phyloP scores from a whole-genome alignment of 805 yeast species.

The Vanderwaltozyma verrucispora region DNA sequence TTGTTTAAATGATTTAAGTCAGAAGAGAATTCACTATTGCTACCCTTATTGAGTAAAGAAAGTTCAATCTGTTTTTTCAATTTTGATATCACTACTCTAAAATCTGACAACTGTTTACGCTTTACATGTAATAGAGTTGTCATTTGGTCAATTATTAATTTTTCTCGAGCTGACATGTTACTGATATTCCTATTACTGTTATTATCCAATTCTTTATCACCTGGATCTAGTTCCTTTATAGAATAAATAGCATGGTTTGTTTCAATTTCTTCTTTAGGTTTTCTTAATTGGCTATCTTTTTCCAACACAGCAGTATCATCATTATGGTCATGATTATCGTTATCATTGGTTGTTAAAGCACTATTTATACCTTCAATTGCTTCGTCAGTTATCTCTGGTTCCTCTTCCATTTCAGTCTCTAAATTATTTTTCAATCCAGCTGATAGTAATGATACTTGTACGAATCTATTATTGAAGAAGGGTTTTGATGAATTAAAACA shows the following conservation, averaged over 20 bases:
- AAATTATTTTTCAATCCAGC: not conserved
- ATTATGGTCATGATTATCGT: no score
- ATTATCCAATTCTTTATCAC: no score
- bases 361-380: no score
- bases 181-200: not conserved
- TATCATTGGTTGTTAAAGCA: no score
- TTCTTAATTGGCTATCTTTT: no score
- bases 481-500: not conserved
- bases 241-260: no score
- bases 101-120: not conserved
- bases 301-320: no score
- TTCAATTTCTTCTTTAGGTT: no score
- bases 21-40: not conserved
- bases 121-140: not conserved
- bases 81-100: not conserved
- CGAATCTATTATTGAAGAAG: slow-evolving; percentile 1
- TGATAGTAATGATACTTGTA: not conserved
- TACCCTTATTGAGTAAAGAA: not conserved
- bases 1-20: not conserved
- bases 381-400: no score
- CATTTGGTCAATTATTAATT: not conserved
- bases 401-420: not conserved
- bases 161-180: not conserved
- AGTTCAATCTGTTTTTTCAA: no score
- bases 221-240: no score